Percentiles rank a stretch among this genome's conserved stretches.
These are phyloP conservation scores for Dothideomycetes sp. DNA, from an alignment of 2,329 filamentous ascomycete species.

Conservation along the genomic window DNA sequence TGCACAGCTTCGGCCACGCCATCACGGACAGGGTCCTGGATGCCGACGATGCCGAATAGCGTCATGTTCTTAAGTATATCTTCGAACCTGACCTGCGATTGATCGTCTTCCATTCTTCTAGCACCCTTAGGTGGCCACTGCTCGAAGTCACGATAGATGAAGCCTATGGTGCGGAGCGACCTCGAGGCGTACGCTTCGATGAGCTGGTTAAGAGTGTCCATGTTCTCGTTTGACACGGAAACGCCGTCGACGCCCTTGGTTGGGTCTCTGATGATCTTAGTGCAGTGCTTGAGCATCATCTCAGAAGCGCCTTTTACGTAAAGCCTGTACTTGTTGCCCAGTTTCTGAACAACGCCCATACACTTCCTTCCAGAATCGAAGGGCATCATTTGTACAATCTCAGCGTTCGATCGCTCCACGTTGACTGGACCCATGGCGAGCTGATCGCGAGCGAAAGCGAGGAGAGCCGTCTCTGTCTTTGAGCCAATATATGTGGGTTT, in stretches of 20 bases:
- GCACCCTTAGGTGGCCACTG: conserved; percentile 61
- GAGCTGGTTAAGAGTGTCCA: conserved; percentile 48
- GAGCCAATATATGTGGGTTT: conserved; percentile 56
- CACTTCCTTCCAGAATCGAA: conserved; percentile 60
- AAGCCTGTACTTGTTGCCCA: conserved; percentile 46
- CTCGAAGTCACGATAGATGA: conserved; percentile 69
- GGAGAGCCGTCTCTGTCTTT: conserved; percentile 65
- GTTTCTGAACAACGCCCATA: conserved; percentile 53
- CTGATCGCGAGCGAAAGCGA: conserved; percentile 56
- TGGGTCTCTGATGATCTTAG: conserved; percentile 46
- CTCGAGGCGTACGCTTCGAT: conserved; percentile 70
- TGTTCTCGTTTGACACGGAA: conserved; percentile 46
- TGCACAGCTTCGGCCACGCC: conserved; percentile 58
- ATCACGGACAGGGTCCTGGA: conserved; percentile 61
- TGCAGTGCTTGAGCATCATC: conserved; percentile 37
- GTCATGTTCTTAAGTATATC: conserved; percentile 62
- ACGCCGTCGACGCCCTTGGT: conserved; percentile 44
- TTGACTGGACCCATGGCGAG: conserved; percentile 52
- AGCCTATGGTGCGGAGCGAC: conserved; percentile 73
- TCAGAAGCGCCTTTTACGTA: conserved; percentile 42
- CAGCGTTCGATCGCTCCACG: conserved; percentile 51
- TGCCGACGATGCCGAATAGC: conserved; percentile 61
- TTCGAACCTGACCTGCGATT: conserved; percentile 52
- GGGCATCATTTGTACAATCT: conserved; percentile 44
- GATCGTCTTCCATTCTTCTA: conserved; percentile 48